Conservation (phyloP, 495 filamentous ascomycete genomes). For the Xylaria bambusicola region DNA sequence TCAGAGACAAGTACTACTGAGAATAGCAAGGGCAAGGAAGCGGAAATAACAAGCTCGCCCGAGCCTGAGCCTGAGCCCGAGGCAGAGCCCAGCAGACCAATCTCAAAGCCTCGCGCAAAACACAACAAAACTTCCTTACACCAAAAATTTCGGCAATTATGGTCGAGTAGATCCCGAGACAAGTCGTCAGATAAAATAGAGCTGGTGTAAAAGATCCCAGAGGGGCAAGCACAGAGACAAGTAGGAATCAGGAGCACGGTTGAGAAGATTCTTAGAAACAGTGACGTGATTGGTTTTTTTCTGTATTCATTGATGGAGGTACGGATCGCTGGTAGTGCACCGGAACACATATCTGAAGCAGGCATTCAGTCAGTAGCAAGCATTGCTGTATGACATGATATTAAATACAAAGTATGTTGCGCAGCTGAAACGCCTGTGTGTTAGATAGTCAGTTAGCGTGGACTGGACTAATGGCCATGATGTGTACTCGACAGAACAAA, state of each 20-base stretch:
- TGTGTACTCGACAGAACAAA: neutral
- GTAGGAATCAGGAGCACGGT: neutral
- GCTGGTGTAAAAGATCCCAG: neutral
- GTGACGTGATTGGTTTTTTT: neutral
- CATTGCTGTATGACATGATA: conserved; percentile 5
- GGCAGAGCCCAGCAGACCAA: neutral
- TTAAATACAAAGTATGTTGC: conserved; percentile 4
- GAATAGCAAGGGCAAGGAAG: neutral
- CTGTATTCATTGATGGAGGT: neutral
- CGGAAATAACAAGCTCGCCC: neutral
- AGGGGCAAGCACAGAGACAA: neutral
- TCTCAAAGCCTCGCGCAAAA: neutral
- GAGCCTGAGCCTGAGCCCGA: too few relatives aligned
- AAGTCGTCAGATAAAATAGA: conserved; percentile 14
- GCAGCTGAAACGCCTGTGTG: neutral
- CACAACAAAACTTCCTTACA: neutral
- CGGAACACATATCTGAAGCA: neutral
- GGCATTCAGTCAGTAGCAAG: neutral
- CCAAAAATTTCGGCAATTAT: conserved; percentile 1
- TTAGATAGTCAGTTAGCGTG: neutral
- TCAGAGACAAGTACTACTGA: too few relatives aligned
- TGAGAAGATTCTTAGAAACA: neutral
- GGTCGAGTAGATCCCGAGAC: neutral
- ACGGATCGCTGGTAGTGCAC: neutral
- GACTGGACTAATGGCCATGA: neutral